These are phyloP conservation scores for Calonectria hongkongensis DNA, from an alignment of 2,329 filamentous ascomycete genomes.

Conservation along the genomic window DNA sequence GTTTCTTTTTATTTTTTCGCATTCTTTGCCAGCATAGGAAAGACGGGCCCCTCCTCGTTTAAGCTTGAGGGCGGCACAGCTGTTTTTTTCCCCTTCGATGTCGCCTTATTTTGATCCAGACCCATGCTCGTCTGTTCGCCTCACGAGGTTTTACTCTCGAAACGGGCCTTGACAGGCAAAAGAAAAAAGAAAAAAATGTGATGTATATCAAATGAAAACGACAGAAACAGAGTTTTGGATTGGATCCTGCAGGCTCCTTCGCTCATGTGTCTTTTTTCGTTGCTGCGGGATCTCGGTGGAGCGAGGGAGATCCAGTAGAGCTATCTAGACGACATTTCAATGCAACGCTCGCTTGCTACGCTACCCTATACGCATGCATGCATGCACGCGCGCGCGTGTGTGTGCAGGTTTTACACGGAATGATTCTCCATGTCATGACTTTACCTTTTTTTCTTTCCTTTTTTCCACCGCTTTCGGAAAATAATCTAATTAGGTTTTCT, in stretches of 20 bases:
- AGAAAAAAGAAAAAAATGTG: background rate
- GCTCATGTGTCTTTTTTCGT: background rate
- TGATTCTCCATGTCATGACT: constrained; percentile 3
- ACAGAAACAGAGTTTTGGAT: background rate
- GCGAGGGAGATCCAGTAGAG: background rate
- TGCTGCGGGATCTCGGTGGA: background rate
- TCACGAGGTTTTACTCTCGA: background rate
- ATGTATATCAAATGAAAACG: background rate
- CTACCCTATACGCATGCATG: too few relatives aligned
- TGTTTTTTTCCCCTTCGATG: background rate
- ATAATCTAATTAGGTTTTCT: too few relatives aligned
- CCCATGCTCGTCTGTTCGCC: background rate
- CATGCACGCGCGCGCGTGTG: too few relatives aligned
- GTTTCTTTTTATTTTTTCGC: constrained; percentile 15
- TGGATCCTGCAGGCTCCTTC: constrained; percentile 5
- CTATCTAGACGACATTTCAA: background rate
- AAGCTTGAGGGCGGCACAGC: constrained; percentile 17
- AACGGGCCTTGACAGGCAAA: background rate
- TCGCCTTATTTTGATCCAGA: background rate
- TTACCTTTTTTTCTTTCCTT: constrained; percentile 1
- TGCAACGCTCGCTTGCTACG: too few relatives aligned
- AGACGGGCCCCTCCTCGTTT: constrained; percentile 17
- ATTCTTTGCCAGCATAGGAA: constrained; percentile 13
- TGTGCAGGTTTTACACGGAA: background rate
- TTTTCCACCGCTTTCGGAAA: background rate